Percentiles rank a stretch among this genome's conserved stretches.
phyloP scores from a whole-genome alignment of 768 basidiomycete genomes.

The Tylopilus sp. region DNA sequence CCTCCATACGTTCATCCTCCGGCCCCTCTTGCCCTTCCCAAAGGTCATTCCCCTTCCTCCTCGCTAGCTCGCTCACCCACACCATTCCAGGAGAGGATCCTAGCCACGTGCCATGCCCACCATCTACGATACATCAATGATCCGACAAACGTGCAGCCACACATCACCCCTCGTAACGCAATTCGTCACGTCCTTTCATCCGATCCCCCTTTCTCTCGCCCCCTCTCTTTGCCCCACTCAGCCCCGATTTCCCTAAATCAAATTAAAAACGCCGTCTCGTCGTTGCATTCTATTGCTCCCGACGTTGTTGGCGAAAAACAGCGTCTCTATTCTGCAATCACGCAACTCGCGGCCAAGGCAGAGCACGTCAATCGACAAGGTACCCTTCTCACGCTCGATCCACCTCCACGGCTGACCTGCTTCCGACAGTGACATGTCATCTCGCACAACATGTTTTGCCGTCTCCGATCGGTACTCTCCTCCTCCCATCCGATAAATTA shows the following conservation, averaged over 20 bases:
- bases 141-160: slow-evolving; percentile 71
- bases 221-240: slow-evolving; percentile 23
- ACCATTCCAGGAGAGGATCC: slow-evolving; percentile 61
- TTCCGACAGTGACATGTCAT: slow-evolving; percentile 39
- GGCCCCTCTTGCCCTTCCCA: slow-evolving; percentile 62
- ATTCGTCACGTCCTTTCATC: slow-evolving; percentile 48
- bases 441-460: slow-evolving; percentile 36
- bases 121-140: slow-evolving; percentile 61
- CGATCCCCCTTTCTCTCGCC: slow-evolving; percentile 13
- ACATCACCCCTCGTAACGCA: slow-evolving; percentile 67
- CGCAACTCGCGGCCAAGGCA: slow-evolving; percentile 33
- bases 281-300: slow-evolving; percentile 32
- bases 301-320: slow-evolving; percentile 33
- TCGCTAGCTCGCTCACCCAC: background rate
- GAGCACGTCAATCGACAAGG: slow-evolving; percentile 47
- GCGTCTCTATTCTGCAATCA: slow-evolving; percentile 38
- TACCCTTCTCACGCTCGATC: slow-evolving; percentile 12
- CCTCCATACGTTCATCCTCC: slow-evolving; percentile 65
- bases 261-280: slow-evolving; percentile 31
- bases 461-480: slow-evolving; percentile 49
- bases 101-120: slow-evolving; percentile 71
- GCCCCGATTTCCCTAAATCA: slow-evolving; percentile 32
- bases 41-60: slow-evolving; percentile 48
- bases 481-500: slow-evolving; percentile 40
- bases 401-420: background rate